Evolutionary conservation across 768 basidiomycete genomes (phyloP), one percentile per base, ranked within the genome.

Genomic region (Lactifluus subvellereus): DNA sequence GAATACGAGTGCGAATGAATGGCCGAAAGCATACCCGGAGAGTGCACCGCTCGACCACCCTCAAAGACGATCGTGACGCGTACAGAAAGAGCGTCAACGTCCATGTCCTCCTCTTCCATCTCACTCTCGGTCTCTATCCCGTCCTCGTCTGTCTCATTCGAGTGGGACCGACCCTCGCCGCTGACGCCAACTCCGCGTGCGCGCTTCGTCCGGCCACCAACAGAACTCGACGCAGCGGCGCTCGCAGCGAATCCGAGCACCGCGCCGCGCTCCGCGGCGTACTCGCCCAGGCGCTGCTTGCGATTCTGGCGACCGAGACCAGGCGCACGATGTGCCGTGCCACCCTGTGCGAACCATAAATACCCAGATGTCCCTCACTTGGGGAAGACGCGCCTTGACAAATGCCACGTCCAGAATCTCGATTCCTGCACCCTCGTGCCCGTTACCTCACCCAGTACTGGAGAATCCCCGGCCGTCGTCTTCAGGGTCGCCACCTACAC

Each of bases 401-500:
- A 88, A 84, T 66, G 83, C 78, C 18, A 83, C 87, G 22, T 22
- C 22, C n/a, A 27, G 72, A 57, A 91, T 80, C 75, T 89, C 89
- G 68, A 89, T 80, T 27, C 85, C 87, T 68, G 85, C 84, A 30
- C 89, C 89, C 64, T 89, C 88, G 66, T 90, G 89, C 2, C 85
- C 84, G 66, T 81, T 83, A n/a, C 88, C 87, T 89, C 89, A 89
- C 0, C 82, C 82, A 9, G 82, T 84, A 72, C 86, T 88, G n/a
- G 80, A 75, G 67, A 88, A 73, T 10, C 79, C 76, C 53, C 85
- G 73, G 33, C 85, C 85, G 67, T 87, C 86, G 62, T 87, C 83
- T 45, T 80, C 79, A 8, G 72, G 74, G 58, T 70, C 71, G 14
- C 54, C 62, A 6, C 52, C 61, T 11, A 53, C 35, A 4, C 61